Conservation (phyloP, 2,329 filamentous ascomycete genomes). For the Aureobasidium sp. region DNA sequence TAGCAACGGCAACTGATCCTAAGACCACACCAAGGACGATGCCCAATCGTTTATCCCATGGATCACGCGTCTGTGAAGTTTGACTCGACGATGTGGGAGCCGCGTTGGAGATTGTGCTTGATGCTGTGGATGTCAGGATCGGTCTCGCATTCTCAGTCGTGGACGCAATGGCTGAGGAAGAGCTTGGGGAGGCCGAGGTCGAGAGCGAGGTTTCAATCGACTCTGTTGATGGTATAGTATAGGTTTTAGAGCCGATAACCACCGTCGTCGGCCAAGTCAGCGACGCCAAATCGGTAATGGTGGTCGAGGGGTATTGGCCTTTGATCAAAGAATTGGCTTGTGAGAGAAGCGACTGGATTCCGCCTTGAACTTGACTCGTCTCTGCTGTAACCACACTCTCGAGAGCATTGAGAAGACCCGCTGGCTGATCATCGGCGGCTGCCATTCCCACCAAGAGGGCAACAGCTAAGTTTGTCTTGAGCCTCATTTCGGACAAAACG, state of each 20-base stretch:
- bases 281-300: conserved; percentile 10
- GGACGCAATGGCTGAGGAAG: background rate
- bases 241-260: conserved; percentile 17
- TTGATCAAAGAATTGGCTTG: conserved; percentile 16
- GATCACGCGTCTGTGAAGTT: background rate
- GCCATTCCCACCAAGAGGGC: background rate
- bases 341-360: conserved; percentile 13
- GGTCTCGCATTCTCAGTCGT: conserved; percentile 12
- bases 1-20: conserved; percentile 16
- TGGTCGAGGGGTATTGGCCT: conserved; percentile 15
- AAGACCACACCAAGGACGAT: conserved; percentile 19
- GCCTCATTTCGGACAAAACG: background rate
- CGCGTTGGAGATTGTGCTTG: background rate
- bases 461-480: background rate
- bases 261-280: conserved; percentile 18
- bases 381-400: background rate
- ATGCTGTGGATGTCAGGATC: conserved; percentile 8
- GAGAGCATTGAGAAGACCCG: background rate
- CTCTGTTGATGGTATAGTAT: conserved; percentile 2
- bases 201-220: background rate
- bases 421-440: background rate
- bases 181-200: conserved; percentile 5
- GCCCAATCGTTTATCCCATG: conserved; percentile 15
- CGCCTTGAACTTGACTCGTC: background rate
- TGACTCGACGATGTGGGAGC: background rate